Evolutionary conservation across 805 yeast genomes (phyloP).

Genomic region (Debaryomyces hansenii): DNA sequence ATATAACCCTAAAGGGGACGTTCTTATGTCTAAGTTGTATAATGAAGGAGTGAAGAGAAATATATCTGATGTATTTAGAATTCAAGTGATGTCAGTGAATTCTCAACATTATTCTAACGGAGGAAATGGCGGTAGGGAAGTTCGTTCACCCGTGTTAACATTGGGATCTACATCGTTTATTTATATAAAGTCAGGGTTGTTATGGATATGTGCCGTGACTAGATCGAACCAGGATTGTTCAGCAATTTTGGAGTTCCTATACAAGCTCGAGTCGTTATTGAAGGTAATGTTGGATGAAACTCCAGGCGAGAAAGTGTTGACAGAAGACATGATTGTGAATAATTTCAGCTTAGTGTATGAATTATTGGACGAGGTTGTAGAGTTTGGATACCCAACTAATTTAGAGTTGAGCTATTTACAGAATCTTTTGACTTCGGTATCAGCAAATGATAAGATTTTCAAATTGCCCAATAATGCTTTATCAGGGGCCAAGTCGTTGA

Average conservation of each 20-base stretch:
- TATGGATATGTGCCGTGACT: conserved; percentile 89
- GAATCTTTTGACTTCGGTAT: conserved; percentile 10
- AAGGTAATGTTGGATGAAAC: conserved; percentile 22
- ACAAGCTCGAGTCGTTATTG: conserved; percentile 57
- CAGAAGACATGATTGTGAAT: conserved; percentile 49
- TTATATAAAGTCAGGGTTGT: conserved; percentile 58
- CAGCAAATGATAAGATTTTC: conserved; percentile 18
- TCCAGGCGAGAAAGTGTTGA: conserved; percentile 11
- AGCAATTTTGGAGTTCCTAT: conserved; percentile 73
- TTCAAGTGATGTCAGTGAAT: conserved; percentile 76
- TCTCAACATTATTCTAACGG: conserved; percentile 16
- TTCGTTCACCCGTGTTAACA: conserved; percentile 56
- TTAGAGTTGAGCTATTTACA: conserved; percentile 47
- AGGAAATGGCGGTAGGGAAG: conserved; percentile 17
- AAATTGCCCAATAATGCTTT: conserved; percentile 12
- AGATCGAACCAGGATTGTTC: conserved; percentile 87
- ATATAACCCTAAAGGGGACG: conserved; percentile 79
- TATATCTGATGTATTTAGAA: conserved; percentile 85
- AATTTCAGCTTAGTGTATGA: conserved; percentile 75
- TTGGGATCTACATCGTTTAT: conserved; percentile 91
- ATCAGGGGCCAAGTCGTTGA: background rate
- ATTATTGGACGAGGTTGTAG: conserved; percentile 71
- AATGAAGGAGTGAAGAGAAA: conserved; percentile 75
- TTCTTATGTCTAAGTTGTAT: conserved; percentile 70
- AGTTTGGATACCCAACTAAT: conserved; percentile 75